phyloP scores from a whole-genome alignment of 768 basidiomycete genomes.

The Collybia sordida region DNA sequence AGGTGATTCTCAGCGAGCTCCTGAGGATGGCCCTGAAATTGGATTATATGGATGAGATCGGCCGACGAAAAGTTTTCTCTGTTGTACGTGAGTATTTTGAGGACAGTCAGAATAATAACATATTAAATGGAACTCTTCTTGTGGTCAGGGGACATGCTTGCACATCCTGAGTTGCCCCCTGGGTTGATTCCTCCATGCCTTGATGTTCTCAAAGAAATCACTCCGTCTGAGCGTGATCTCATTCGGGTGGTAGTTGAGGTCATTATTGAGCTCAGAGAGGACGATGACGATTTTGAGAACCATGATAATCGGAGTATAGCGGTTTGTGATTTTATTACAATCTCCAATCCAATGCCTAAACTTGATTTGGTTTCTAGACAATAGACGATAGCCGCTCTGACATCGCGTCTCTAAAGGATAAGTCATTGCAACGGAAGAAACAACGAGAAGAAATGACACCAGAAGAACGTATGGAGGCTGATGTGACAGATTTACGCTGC shows the following conservation, averaged over 20 bases:
- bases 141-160: slow-evolving; percentile 78
- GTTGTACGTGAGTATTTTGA: slow-evolving; percentile 70
- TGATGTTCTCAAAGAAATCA: slow-evolving; percentile 82
- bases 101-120: neutral
- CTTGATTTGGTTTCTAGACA: slow-evolving; percentile 1
- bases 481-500: slow-evolving; percentile 79
- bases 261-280: slow-evolving; percentile 70
- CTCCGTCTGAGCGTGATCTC: slow-evolving; percentile 81
- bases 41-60: slow-evolving; percentile 95
- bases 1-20: slow-evolving; percentile 80
- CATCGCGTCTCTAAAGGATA: slow-evolving; percentile 26
- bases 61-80: slow-evolving; percentile 85
- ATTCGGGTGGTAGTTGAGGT: slow-evolving; percentile 89
- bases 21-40: slow-evolving; percentile 77
- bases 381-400: slow-evolving; percentile 27
- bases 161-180: slow-evolving; percentile 78
- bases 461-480: slow-evolving; percentile 64
- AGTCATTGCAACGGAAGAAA: slow-evolving; percentile 27
- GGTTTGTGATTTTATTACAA: slow-evolving; percentile 6
- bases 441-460: slow-evolving; percentile 62
- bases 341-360: neutral
- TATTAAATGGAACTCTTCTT: neutral
- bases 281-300: slow-evolving; percentile 27
- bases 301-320: slow-evolving; percentile 28
- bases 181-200: slow-evolving; percentile 76